Conservation (phyloP, 345 rosid genomes). For the Salix suchowensis region DNA sequence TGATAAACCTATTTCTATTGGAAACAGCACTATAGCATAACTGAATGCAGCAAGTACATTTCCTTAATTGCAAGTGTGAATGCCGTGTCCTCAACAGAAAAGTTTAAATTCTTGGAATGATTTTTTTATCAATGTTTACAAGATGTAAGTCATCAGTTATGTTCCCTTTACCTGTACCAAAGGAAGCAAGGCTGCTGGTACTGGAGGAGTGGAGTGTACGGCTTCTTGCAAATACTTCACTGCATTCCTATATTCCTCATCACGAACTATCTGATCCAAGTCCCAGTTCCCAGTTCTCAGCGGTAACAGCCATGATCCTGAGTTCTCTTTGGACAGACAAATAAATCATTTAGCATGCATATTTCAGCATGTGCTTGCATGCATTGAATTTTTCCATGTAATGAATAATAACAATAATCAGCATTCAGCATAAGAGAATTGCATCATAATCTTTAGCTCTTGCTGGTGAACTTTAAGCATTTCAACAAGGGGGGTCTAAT, state of each 20-base stretch:
- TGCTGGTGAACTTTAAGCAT: not conserved
- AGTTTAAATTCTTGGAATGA: not conserved
- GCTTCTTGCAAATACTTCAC: constrained; percentile 52
- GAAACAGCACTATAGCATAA: not conserved
- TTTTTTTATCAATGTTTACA: not conserved
- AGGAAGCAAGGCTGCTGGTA: constrained; percentile 63
- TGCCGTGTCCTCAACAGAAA: not conserved
- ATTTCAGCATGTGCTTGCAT: not conserved
- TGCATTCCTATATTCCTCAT: constrained; percentile 54
- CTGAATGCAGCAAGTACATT: not conserved
- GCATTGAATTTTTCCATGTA: too few species aligned
- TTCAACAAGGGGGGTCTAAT: not conserved
- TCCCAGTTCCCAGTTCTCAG: constrained; percentile 36
- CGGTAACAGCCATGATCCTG: constrained; percentile 74
- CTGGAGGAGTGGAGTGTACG: constrained; percentile 34
- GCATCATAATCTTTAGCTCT: not conserved
- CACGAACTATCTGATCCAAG: constrained; percentile 28
- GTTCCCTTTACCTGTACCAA: constrained; percentile 55
- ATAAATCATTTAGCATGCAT: not conserved
- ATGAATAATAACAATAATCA: not conserved
- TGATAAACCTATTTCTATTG: not conserved
- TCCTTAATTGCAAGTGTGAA: not conserved
- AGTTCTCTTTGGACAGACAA: constrained; percentile 13
- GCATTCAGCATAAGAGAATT: not conserved
- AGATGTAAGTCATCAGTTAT: not conserved